These are phyloP conservation scores for Chlamydomonas incerta DNA, from an alignment of 139 green algal species.

Conservation along the genomic window DNA sequence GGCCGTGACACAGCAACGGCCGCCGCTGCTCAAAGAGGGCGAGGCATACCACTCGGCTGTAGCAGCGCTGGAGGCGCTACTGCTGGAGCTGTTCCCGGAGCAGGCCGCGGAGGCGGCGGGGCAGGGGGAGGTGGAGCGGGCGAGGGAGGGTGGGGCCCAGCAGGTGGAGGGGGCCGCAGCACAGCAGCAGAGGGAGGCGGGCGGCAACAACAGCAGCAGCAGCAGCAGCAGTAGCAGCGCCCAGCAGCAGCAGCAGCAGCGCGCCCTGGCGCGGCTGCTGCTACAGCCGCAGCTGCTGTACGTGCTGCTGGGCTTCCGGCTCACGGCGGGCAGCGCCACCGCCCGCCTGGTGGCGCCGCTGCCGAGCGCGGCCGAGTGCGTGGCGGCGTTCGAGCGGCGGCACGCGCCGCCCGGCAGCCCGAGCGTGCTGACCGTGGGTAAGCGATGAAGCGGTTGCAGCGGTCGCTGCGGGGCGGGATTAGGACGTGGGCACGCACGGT, in stretches of 20 bases:
- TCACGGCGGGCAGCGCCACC: constrained; percentile 5
- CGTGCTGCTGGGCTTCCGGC: constrained; percentile 31
- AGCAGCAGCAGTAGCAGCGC: not conserved
- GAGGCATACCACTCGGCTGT: not conserved
- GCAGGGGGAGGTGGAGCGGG: not conserved
- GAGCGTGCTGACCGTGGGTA: constrained; percentile 21
- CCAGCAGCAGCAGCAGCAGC: not conserved
- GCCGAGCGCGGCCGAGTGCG: constrained; percentile 1
- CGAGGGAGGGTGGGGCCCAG: too few species aligned
- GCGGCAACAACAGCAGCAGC: not conserved
- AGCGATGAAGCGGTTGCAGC: too few species aligned
- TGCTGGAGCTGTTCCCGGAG: not conserved
- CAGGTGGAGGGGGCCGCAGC: too few species aligned
- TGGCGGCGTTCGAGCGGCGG: constrained; percentile 13
- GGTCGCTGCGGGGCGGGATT: too few species aligned
- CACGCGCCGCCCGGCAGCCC: constrained; percentile 1
- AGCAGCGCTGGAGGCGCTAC: not conserved
- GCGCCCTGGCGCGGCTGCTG: not conserved
- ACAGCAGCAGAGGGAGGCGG: too few species aligned
- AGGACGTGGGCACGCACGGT: too few species aligned
- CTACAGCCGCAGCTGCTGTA: not conserved
- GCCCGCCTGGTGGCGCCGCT: not conserved
- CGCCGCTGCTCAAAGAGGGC: constrained; percentile 12
- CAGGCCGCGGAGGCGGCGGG: not conserved
- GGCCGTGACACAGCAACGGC: not conserved